These are phyloP conservation scores for Cornus suecica DNA, from an alignment of 148 eudicot genomes.

Conservation along the genomic window DNA sequence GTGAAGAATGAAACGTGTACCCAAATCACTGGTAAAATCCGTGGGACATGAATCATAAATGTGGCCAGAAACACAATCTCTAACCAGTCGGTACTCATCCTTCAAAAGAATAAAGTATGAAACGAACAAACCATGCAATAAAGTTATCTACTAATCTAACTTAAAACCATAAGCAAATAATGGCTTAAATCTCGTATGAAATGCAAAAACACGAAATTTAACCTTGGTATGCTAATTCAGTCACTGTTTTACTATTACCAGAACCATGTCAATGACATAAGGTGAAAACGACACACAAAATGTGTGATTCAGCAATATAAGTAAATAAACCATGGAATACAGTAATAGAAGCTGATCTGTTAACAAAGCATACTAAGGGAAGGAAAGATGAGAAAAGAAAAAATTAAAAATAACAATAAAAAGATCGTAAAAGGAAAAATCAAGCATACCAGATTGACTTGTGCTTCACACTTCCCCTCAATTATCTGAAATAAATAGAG, in stretches of 20 bases:
- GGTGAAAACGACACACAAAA: background rate
- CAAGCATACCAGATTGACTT: slow-evolving; percentile 44
- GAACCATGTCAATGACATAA: background rate
- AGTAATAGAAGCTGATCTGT: background rate
- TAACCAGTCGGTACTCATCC: slow-evolving; percentile 57
- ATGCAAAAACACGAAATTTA: background rate
- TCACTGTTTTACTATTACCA: background rate
- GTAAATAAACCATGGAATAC: too few relatives aligned
- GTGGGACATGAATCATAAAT: slow-evolving; percentile 86
- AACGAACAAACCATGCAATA: background rate
- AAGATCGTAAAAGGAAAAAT: background rate
- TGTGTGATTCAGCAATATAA: too few relatives aligned
- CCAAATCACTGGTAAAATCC: slow-evolving; percentile 81
- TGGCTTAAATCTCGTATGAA: background rate
- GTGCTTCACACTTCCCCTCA: slow-evolving; percentile 46
- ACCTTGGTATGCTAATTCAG: background rate
- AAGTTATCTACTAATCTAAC: background rate
- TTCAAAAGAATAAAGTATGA: slow-evolving; percentile 22
- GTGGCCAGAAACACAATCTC: slow-evolving; percentile 78
- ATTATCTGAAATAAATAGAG: slow-evolving; percentile 56
- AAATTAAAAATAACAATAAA: background rate
- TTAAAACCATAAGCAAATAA: slow-evolving; percentile 1
- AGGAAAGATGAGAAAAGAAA: background rate
- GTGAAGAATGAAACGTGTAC: slow-evolving; percentile 74
- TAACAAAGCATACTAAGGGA: background rate